Conservation (phyloP, 1,139 yeast genomes). For the Geotrichum macrosporum region DNA sequence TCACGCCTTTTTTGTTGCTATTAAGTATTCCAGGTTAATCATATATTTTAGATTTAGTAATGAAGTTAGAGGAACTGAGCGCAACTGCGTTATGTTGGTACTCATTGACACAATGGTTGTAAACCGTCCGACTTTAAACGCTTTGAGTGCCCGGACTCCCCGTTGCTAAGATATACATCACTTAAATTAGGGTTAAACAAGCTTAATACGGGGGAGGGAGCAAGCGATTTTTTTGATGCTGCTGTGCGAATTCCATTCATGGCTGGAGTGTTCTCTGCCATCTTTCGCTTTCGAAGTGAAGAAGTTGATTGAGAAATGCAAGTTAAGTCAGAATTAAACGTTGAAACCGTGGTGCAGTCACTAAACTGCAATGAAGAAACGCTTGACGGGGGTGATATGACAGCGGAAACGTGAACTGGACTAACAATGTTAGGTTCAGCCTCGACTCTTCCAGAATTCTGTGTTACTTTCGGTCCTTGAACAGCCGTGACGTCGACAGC, state of each 20-base stretch:
- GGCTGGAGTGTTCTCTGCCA: background rate
- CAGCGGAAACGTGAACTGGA: background rate
- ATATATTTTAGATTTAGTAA: no score
- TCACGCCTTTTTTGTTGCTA: background rate
- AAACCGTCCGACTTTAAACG: background rate
- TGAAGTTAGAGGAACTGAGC: no score
- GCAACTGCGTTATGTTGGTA: no score
- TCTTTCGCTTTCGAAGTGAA: background rate
- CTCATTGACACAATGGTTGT: background rate
- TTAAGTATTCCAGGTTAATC: background rate
- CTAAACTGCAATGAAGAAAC: conserved; percentile 11
- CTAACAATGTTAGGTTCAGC: background rate
- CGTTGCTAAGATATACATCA: background rate
- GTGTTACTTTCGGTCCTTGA: background rate
- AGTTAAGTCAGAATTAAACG: conserved; percentile 1
- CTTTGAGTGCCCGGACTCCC: conserved; percentile 1
- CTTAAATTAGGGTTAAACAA: conserved; percentile 1
- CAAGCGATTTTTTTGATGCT: background rate
- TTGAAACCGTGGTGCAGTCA: conserved; percentile 16
- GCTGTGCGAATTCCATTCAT: background rate
- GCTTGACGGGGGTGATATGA: conserved; percentile 16
- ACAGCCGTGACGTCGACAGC: background rate
- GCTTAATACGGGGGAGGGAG: background rate
- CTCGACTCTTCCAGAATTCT: background rate
- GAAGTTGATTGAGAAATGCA: background rate